A percentile compares a stretch with the other conserved stretches of the same genome.
These are phyloP conservation scores for Spatholobus suberectus DNA, from an alignment of 306 rosid species.

Conservation along the genomic window DNA sequence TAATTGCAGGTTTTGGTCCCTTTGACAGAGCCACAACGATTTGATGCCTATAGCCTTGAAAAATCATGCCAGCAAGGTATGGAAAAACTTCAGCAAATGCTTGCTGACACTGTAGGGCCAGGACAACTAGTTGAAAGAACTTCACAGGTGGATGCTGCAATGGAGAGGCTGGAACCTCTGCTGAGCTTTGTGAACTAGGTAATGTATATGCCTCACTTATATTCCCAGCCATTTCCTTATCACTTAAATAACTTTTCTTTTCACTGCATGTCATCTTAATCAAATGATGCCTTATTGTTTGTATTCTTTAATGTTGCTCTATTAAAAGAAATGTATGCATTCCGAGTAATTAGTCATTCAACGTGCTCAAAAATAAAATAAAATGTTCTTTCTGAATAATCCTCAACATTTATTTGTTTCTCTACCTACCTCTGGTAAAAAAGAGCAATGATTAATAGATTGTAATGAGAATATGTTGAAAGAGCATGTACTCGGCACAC, in stretches of 20 bases:
- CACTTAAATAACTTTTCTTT: not conserved
- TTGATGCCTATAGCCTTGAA: slow-evolving; percentile 61
- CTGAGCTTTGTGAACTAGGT: slow-evolving; percentile 83
- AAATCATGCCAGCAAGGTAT: slow-evolving; percentile 90
- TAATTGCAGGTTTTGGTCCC: slow-evolving; percentile 76
- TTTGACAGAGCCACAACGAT: slow-evolving; percentile 68
- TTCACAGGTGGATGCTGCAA: slow-evolving; percentile 66
- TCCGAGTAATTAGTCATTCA: too few species aligned
- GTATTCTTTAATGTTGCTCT: not conserved
- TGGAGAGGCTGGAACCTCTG: slow-evolving; percentile 80
- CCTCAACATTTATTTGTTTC: too few species aligned
- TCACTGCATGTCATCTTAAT: not conserved
- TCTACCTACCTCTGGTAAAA: too few species aligned
- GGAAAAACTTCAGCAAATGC: slow-evolving; percentile 77
- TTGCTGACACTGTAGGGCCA: slow-evolving; percentile 65
- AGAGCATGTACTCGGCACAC: too few species aligned
- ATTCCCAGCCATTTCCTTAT: not conserved
- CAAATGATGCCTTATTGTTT: not conserved
- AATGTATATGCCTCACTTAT: slow-evolving; percentile 37
- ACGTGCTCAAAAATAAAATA: too few species aligned
- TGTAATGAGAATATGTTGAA: too few species aligned
- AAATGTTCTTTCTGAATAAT: too few species aligned
- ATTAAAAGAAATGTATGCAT: too few species aligned
- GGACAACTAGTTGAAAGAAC: slow-evolving; percentile 62
- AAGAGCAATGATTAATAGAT: too few species aligned